phyloP scores from a whole-genome alignment of 495 filamentous ascomycete species.

The Clohesyomyces aquaticus region DNA sequence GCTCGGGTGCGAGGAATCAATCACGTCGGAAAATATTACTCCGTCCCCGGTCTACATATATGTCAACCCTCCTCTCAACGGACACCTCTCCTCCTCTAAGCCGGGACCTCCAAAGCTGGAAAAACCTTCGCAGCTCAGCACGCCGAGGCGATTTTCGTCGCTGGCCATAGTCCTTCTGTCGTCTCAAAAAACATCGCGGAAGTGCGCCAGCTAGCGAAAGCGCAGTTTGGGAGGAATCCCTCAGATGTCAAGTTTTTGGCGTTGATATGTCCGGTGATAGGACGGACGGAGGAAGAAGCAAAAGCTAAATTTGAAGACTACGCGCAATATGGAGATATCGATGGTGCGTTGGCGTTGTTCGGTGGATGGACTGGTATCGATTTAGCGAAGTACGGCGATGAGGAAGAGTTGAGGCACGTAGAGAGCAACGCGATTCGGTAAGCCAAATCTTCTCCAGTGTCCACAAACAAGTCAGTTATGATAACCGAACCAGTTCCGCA shows the following conservation, averaged over 20 bases:
- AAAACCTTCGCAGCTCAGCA: conserved; percentile 62
- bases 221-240: conserved; percentile 51
- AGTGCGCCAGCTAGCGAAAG: conserved; percentile 54
- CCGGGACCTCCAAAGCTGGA: conserved; percentile 62
- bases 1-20: conserved; percentile 64
- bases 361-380: conserved; percentile 65
- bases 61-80: conserved; percentile 65
- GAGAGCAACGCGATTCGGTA: conserved; percentile 26
- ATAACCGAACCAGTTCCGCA: conserved; percentile 13
- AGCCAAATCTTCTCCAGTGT: not conserved
- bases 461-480: not conserved
- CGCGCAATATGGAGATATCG: conserved; percentile 54
- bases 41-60: conserved; percentile 67
- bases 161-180: conserved; percentile 23
- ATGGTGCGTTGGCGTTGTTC: conserved; percentile 61
- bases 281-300: conserved; percentile 59
- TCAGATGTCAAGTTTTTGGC: conserved; percentile 59
- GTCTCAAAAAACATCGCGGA: conserved; percentile 47
- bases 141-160: conserved; percentile 59
- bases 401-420: conserved; percentile 50
- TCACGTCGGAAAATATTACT: conserved; percentile 68
- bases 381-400: conserved; percentile 56
- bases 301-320: conserved; percentile 57
- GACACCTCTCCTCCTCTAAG: conserved; percentile 67
- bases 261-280: conserved; percentile 56